Evolutionary conservation across 2,329 filamentous ascomycete species (phyloP).

Genomic region (Colletotrichum sidae): DNA sequence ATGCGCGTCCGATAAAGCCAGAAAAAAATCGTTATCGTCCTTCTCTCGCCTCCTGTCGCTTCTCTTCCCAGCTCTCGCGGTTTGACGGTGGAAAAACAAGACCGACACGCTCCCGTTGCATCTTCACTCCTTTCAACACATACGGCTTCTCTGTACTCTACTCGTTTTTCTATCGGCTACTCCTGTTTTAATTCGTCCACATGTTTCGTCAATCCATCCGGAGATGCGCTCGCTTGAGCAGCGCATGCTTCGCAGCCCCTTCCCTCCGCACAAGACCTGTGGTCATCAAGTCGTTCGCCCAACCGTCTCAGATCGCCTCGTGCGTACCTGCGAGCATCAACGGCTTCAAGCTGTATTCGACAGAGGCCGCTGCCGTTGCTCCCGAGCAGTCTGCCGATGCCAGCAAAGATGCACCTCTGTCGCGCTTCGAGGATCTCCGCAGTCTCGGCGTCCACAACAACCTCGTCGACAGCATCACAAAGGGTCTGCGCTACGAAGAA

Average conservation of each 20-base stretch:
- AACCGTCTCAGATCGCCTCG: constrained; percentile 26
- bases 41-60: constrained; percentile 41
- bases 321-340: constrained; percentile 24
- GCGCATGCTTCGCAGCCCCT: constrained; percentile 38
- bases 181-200: constrained; percentile 15
- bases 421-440: constrained; percentile 58
- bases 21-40: constrained; percentile 40
- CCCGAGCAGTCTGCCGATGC: constrained; percentile 31
- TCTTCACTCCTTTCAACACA: constrained; percentile 1
- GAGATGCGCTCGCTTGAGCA: constrained; percentile 52
- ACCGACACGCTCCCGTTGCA: constrained; percentile 11
- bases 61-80: constrained; percentile 10
- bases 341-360: constrained; percentile 51
- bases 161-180: constrained; percentile 6
- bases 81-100: constrained; percentile 21
- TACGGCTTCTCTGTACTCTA: constrained; percentile 10
- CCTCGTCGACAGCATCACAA: constrained; percentile 76
- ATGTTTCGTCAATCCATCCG: constrained; percentile 47
- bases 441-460: constrained; percentile 68
- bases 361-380: constrained; percentile 48
- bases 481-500: constrained; percentile 78
- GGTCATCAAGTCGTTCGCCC: constrained; percentile 30
- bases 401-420: constrained; percentile 39
- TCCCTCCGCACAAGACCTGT: constrained; percentile 31
- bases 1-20: constrained; percentile 22